Evolutionary conservation across 2,329 filamentous ascomycete genomes (phyloP).

Genomic region (Emergomyces pasteurianus): DNA sequence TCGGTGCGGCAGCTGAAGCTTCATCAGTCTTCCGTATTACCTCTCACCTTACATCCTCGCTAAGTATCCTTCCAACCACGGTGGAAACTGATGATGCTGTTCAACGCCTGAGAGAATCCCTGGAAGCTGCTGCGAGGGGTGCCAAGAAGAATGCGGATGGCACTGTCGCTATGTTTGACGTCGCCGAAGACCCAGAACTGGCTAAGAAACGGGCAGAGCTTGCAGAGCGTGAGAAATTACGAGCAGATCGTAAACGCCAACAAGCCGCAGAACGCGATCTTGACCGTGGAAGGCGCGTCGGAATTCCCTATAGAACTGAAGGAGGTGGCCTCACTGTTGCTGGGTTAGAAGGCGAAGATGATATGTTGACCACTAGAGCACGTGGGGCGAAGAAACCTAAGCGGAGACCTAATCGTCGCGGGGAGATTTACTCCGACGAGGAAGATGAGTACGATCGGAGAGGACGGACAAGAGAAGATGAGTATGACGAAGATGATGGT

Average conservation of each 20-base stretch:
- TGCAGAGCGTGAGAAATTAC: conserved; percentile 46
- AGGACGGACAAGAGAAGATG: conserved; percentile 53
- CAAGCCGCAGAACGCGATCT: conserved; percentile 44
- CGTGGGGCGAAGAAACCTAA: conserved; percentile 22
- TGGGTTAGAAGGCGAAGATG: conserved; percentile 48
- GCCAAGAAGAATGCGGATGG: conserved; percentile 40
- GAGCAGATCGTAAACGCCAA: conserved; percentile 42
- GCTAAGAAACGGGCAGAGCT: conserved; percentile 48
- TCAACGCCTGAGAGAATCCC: conserved; percentile 47
- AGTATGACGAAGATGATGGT: conserved; percentile 72
- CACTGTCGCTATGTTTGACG: conserved; percentile 44
- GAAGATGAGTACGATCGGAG: conserved; percentile 37
- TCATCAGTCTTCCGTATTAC: conserved; percentile 48
- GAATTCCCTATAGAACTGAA: conserved; percentile 34
- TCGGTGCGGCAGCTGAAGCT: conserved; percentile 47
- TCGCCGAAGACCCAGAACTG: conserved; percentile 52
- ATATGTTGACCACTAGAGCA: conserved; percentile 31
- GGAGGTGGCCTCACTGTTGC: conserved; percentile 42
- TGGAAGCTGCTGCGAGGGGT: conserved; percentile 44
- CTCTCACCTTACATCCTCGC: conserved; percentile 49
- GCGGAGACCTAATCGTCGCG: conserved; percentile 31
- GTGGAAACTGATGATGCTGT: conserved; percentile 49
- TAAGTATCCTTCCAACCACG: conserved; percentile 45
- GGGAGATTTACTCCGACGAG: conserved; percentile 38
- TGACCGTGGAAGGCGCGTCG: conserved; percentile 40